Percentiles rank a stretch among this genome's conserved stretches.
These are phyloP conservation scores for Lotus japonicus DNA, from an alignment of 306 rosid species.

Conservation along the genomic window DNA sequence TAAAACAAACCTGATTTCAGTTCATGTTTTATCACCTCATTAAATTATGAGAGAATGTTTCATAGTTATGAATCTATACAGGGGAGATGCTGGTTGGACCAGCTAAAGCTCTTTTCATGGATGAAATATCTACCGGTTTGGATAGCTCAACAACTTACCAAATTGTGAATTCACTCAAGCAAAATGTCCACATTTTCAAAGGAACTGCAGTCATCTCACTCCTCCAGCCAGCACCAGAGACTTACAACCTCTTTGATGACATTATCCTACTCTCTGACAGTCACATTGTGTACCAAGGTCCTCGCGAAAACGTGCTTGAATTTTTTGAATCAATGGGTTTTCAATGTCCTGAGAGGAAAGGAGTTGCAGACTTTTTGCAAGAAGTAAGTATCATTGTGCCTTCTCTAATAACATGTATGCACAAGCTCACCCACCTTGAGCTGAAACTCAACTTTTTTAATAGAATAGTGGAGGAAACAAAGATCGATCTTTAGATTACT, in stretches of 20 bases:
- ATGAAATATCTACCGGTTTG: slow-evolving; percentile 62
- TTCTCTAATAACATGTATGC: not conserved
- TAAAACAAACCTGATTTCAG: slow-evolving; percentile 10
- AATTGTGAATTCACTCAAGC: slow-evolving; percentile 55
- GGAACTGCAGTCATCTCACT: slow-evolving; percentile 53
- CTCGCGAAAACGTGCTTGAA: slow-evolving; percentile 39
- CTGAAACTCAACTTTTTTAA: no score
- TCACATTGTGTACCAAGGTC: slow-evolving; percentile 59
- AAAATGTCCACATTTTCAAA: slow-evolving; percentile 44
- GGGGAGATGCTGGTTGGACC: slow-evolving; percentile 76
- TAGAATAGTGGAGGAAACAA: no score
- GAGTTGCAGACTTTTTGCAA: slow-evolving; percentile 61
- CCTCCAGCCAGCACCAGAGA: slow-evolving; percentile 65
- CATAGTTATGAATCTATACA: slow-evolving; percentile 2
- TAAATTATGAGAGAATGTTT: not conserved
- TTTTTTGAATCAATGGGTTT: slow-evolving; percentile 48
- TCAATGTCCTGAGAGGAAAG: slow-evolving; percentile 53
- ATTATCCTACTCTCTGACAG: slow-evolving; percentile 55
- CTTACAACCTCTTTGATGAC: slow-evolving; percentile 60
- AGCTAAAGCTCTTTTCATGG: slow-evolving; percentile 53
- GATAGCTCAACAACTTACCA: slow-evolving; percentile 61
- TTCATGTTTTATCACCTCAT: not conserved
- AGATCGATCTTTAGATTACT: no score
- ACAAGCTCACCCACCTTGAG: no score
- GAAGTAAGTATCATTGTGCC: slow-evolving; percentile 31